Conservation (phyloP, 441 rosid species). For the California macrophylla region DNA sequence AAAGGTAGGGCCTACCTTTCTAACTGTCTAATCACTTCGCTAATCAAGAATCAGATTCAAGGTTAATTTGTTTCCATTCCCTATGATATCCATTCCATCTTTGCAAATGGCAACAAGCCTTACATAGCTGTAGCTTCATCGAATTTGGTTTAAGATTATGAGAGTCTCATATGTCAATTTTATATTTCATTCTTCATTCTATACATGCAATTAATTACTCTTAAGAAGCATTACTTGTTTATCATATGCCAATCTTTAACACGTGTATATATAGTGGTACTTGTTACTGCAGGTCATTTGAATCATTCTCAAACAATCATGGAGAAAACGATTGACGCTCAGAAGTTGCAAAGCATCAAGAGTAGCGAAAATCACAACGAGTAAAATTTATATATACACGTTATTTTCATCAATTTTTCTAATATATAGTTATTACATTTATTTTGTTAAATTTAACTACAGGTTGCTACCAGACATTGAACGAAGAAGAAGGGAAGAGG, state of each 20-base stretch:
- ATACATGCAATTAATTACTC: neutral
- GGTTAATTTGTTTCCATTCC: neutral
- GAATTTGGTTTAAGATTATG: neutral
- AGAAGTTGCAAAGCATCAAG: neutral
- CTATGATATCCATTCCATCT: neutral
- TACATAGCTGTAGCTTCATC: slow-evolving; percentile 1
- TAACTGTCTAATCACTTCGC: neutral
- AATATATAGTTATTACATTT: too few species aligned
- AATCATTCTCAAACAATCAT: neutral
- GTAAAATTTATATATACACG: neutral
- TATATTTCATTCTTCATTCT: neutral
- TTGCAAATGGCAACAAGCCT: neutral
- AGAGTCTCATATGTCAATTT: neutral
- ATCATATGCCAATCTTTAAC: neutral
- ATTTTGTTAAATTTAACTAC: too few species aligned
- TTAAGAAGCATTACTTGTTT: neutral
- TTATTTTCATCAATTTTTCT: too few species aligned
- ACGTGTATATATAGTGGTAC: neutral
- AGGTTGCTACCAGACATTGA: too few species aligned
- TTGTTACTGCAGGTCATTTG: neutral
- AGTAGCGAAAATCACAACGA: neutral
- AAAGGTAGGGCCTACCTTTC: too few species aligned
- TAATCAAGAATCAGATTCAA: neutral
- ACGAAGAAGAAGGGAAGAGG: neutral
- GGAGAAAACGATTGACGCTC: neutral